These are phyloP conservation scores for Citeromyces matritensis DNA, from an alignment of 805 yeast species.

Conservation along the genomic window DNA sequence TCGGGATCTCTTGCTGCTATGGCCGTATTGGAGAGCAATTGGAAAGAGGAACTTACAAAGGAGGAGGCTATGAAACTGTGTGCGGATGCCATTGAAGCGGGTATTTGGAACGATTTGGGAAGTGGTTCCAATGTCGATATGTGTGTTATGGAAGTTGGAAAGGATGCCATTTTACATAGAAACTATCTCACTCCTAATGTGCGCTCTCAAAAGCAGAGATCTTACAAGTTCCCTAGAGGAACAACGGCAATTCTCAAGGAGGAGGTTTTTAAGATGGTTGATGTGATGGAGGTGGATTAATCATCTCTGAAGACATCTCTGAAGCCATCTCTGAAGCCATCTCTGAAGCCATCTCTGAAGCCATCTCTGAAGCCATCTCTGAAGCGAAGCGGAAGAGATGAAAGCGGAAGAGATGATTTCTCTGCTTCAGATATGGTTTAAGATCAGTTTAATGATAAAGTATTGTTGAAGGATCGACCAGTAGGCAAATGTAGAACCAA, in stretches of 20 bases:
- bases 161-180: conserved; percentile 74
- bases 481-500: too few relatives aligned
- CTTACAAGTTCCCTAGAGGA: conserved; percentile 81
- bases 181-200: conserved; percentile 86
- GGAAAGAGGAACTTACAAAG: conserved; percentile 64
- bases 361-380: too few relatives aligned
- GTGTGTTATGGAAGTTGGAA: conserved; percentile 91
- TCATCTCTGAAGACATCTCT: too few relatives aligned
- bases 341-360: too few relatives aligned
- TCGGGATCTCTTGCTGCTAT: conserved; percentile 97
- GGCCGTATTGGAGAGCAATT: conserved; percentile 87
- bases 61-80: conserved; percentile 90
- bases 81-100: conserved; percentile 88
- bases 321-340: too few relatives aligned
- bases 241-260: conserved; percentile 80
- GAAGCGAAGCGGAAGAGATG: too few relatives aligned
- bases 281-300: conserved; percentile 50
- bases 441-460: too few relatives aligned
- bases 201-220: conserved; percentile 66
- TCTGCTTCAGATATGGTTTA: too few relatives aligned
- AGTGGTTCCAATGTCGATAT: conserved; percentile 97
- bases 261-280: conserved; percentile 48
- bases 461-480: too few relatives aligned
- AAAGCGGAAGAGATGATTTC: too few relatives aligned
- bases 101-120: conserved; percentile 98